Conservation (phyloP, 1,284 basidiomycete genomes). For the Sanghuangporus weigelae region DNA sequence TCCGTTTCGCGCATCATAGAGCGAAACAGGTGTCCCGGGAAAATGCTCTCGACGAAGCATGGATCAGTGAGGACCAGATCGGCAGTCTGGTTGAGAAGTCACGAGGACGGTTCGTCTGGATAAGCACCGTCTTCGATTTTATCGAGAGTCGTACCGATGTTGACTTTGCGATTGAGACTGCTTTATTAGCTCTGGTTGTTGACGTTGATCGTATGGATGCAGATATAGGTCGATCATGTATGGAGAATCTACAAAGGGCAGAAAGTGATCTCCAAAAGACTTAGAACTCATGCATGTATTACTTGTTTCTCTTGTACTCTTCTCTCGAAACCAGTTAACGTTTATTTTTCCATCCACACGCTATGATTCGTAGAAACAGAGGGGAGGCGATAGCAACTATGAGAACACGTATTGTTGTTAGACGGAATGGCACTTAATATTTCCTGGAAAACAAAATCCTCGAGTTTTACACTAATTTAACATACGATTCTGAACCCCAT, state of each 20-base stretch:
- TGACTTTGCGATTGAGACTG: background rate
- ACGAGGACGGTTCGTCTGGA: conserved; percentile 26
- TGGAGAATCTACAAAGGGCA: background rate
- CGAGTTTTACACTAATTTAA: no score
- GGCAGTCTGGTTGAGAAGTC: conserved; percentile 22
- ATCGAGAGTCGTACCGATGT: conserved; percentile 14
- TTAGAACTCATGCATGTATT: background rate
- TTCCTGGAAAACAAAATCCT: no score
- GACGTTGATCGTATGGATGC: background rate
- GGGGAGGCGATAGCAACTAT: no score
- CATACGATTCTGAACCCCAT: no score
- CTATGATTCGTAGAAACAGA: no score
- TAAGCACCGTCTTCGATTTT: conserved; percentile 25
- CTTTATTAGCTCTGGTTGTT: background rate
- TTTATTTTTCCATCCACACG: no score
- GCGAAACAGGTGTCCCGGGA: conserved; percentile 17
- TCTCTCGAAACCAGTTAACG: no score
- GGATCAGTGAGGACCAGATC: conserved; percentile 18
- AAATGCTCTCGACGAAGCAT: conserved; percentile 23
- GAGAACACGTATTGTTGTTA: no score
- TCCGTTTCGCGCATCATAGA: background rate
- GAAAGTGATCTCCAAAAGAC: background rate
- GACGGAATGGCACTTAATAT: no score
- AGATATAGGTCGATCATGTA: background rate
- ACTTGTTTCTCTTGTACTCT: no score